Evolutionary conservation across 305 asterid genomes (phyloP), one percentile per base, ranked within the genome.

Genomic region (Solanum chacoense): DNA sequence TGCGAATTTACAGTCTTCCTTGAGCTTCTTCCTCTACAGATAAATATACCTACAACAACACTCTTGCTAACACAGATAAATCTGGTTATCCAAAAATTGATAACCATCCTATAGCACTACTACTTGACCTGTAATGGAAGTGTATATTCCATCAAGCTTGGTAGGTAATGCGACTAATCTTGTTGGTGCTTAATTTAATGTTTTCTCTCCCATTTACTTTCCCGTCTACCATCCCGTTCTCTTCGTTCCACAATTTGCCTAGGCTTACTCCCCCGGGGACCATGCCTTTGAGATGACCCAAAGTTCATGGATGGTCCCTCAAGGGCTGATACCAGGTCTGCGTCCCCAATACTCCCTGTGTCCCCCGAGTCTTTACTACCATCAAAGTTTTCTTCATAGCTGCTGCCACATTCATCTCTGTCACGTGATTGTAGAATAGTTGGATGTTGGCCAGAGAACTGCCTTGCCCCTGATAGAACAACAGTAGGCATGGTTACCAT

Each of bases 161-260:
- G 28, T 81, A 26, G 38, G 71, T n/a, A 83, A 45, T 45, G 72
- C 20, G 28, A 81, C 29, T 45, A 34, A 81, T 81, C 29, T 81
- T 81, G 28, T 50, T 31, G 38, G 29, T 50, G 29, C 31, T 83
- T 73, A 73, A 59, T 74, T 72, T 95, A 95, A 91, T 97, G 99
- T 91, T 96, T 97, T 22, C 99, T 92, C 92, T 97, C 99, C 99
- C 99, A 97, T 91, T 96, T 96, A 84, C 99, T 97, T 93, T 96
- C 98, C 6, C 98, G 97, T 75, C 99, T 93, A 67, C 94, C 95
- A 63, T 94, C 99, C 50, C 98, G 94, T 91, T 96, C 98, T 92
- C 97, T 94, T 89, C 98, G 93, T 87, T 97, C 99, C 84, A 95
- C 88, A 67, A 95, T 87, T 94, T 95, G 98, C 92, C 99, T 91